These are phyloP conservation scores for Suillus subluteus DNA, from an alignment of 768 basidiomycete genomes.

Conservation along the genomic window DNA sequence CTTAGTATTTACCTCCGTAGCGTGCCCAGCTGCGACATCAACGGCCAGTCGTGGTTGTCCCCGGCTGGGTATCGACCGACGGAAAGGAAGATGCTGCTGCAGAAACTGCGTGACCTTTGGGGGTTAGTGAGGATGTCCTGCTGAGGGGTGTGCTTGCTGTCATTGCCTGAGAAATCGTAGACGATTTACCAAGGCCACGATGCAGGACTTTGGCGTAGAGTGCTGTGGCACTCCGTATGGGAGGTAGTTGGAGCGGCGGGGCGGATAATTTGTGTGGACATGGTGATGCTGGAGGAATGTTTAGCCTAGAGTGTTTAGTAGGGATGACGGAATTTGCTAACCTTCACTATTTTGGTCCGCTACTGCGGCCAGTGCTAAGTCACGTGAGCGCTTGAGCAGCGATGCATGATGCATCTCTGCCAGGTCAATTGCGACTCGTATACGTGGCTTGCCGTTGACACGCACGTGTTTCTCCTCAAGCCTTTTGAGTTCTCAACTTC, in stretches of 20 bases:
- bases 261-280: not conserved
- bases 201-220: not conserved
- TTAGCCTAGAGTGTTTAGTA: too few relatives aligned
- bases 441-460: too few relatives aligned
- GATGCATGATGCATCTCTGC: too few relatives aligned
- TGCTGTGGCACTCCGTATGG: not conserved
- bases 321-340: too few relatives aligned
- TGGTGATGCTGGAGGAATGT: not conserved
- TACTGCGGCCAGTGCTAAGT: too few relatives aligned
- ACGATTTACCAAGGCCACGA: not conserved
- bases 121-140: not conserved
- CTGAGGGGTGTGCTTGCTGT: not conserved
- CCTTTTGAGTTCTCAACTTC: too few relatives aligned
- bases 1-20: not conserved
- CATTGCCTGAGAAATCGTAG: not conserved
- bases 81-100: not conserved
- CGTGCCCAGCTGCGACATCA: not conserved
- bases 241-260: not conserved
- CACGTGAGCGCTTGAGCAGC: too few relatives aligned
- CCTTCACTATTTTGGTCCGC: too few relatives aligned
- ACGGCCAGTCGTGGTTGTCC: not conserved
- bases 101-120: not conserved
- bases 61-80: not conserved
- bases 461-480: too few relatives aligned
- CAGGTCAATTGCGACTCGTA: too few relatives aligned